Evolutionary conservation across 2,329 filamentous ascomycete genomes (phyloP), one percentile per base, ranked within the genome.

Genomic region (Myriangium duriaei): DNA sequence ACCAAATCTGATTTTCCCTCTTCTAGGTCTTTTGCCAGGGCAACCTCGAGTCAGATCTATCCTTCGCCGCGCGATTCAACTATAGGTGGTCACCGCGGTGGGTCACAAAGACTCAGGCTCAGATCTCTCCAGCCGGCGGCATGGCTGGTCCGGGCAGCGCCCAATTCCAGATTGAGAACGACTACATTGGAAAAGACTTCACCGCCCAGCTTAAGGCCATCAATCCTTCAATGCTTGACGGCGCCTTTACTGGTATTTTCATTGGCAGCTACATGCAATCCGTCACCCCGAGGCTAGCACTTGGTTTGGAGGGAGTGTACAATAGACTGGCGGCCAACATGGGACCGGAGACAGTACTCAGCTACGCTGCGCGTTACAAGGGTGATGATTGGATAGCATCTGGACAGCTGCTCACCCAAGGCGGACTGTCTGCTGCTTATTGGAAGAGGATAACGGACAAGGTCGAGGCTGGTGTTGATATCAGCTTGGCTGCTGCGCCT

Each of bases 201-300:
- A 88, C 82, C 31, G 85, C 86, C 15, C 88, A 83, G 30, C 56
- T 98, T 51, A 98, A 96, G 69, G 79, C 85, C 55, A 74, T 96
- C 57, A 96, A 96, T 68, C 91, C 91, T n/a, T 95, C 86, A 4
- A 69, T 80, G 49, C 74, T 98, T 37, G 87, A 96, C 58, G 88
- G 91, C 42, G 85, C 86, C 40, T 63, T 95, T 36, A 98, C 88
- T 16, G 91, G 91, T 52, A 94, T 96, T 63, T 85, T 85, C 59
- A 87, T 98, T 54, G 87, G 84, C 51, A 91, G 82, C 68, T 96
- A 96, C 64, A 73, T 98, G 43, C 91, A 98, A 64, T 83, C 86
- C 35, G 67, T 98, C 45, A 98, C 91, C 29, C 81, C 85, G 44
- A 79, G 74, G 53, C 73, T 98, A 45, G 76, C 88, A 34, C 69